phyloP scores from a whole-genome alignment of 139 green algal genomes.

The Auxenochlorella pyrenoidosa region DNA sequence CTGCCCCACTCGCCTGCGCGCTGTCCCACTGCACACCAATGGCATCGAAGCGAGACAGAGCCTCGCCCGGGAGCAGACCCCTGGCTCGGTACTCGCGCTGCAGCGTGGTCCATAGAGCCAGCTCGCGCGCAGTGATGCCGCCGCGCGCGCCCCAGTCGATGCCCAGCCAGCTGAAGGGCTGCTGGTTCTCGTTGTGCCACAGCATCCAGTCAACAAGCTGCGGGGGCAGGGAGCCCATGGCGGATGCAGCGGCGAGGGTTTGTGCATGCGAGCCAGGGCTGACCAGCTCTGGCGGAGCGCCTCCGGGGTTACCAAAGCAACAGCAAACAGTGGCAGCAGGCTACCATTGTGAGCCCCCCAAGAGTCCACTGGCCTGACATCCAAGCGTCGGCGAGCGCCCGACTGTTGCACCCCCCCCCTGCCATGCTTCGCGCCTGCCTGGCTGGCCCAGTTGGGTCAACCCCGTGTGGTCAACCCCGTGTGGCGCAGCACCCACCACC shows the following conservation, averaged over 20 bases:
- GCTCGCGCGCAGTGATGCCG: slow-evolving; percentile 49
- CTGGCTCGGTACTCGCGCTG: slow-evolving; percentile 59
- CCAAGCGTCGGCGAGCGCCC: background rate
- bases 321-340: background rate
- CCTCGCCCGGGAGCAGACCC: slow-evolving; percentile 52
- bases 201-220: slow-evolving; percentile 64
- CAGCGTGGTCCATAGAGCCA: slow-evolving; percentile 66
- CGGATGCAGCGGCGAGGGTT: background rate
- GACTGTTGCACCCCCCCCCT: too few relatives aligned
- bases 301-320: too few relatives aligned
- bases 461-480: too few relatives aligned
- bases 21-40: slow-evolving; percentile 60
- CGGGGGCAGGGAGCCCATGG: background rate
- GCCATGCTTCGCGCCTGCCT: too few relatives aligned
- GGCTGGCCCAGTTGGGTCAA: too few relatives aligned
- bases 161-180: slow-evolving; percentile 56
- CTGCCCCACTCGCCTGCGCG: slow-evolving; percentile 20
- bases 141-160: slow-evolving; percentile 56
- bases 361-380: background rate
- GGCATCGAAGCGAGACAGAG: slow-evolving; percentile 54
- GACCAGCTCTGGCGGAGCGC: too few relatives aligned
- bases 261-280: background rate
- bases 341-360: background rate
- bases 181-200: slow-evolving; percentile 48
- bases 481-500: too few relatives aligned